Percentiles rank a stretch among this genome's conserved stretches.
Evolutionary conservation across 805 yeast genomes (phyloP).

Genomic region (Candida namnaoensis): DNA sequence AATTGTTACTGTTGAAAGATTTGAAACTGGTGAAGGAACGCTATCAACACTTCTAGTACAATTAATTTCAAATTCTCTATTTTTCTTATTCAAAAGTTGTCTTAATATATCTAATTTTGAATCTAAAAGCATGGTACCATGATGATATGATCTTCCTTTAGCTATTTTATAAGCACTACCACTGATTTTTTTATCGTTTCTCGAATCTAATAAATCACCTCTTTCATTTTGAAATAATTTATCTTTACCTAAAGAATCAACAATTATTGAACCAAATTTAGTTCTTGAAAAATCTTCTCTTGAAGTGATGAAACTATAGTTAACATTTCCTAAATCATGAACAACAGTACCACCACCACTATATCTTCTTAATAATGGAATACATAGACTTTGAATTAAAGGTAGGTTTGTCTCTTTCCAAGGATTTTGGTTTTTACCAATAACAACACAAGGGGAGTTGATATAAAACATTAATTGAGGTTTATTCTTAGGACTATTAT

Average conservation of each 20-base stretch:
- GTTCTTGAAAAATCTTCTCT: constrained; percentile 54
- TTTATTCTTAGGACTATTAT: constrained; percentile 41
- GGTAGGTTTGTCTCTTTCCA: constrained; percentile 77
- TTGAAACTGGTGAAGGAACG: constrained; percentile 73
- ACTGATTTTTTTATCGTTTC: constrained; percentile 52
- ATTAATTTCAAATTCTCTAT: constrained; percentile 29
- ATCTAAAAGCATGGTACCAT: constrained; percentile 85
- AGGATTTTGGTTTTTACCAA: constrained; percentile 95
- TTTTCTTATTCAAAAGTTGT: constrained; percentile 45
- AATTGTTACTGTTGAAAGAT: constrained; percentile 35
- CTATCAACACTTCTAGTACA: constrained; percentile 53
- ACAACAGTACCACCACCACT: constrained; percentile 98
- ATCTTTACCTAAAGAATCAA: constrained; percentile 18
- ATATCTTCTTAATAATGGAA: constrained; percentile 68
- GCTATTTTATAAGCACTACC: constrained; percentile 92
- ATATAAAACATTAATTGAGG: constrained; percentile 63
- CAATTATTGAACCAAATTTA: constrained; percentile 26
- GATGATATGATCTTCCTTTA: constrained; percentile 79
- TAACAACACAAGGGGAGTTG: constrained; percentile 80
- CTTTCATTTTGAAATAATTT: constrained; percentile 52
- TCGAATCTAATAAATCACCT: constrained; percentile 63
- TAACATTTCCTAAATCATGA: constrained; percentile 84
- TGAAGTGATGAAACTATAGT: constrained; percentile 73
- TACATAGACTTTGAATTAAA: constrained; percentile 33
- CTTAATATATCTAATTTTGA: constrained; percentile 55